Evolutionary conservation across 441 rosid genomes (phyloP).

Genomic region (Adansonia gregorii): DNA sequence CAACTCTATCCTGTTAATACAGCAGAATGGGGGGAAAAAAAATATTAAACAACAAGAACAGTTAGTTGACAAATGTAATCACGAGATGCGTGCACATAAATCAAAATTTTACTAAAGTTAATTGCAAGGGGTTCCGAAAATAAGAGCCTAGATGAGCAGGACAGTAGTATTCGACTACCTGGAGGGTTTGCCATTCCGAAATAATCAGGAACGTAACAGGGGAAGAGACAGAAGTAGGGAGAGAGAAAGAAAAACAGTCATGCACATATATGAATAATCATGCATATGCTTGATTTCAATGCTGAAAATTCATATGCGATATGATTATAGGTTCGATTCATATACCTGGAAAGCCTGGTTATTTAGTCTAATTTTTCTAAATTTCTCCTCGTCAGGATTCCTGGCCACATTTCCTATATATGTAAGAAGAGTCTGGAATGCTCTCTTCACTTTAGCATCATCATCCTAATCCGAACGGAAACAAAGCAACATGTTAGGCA

Average conservation of each 20-base stretch:
- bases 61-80: not conserved
- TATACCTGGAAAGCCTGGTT: slow-evolving; percentile 89
- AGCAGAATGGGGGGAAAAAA: no score
- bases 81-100: not conserved
- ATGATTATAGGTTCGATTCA: not conserved
- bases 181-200: not conserved
- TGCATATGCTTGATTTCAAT: not conserved
- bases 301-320: not conserved
- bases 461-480: slow-evolving; percentile 58
- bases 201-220: not conserved
- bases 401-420: slow-evolving; percentile 89
- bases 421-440: slow-evolving; percentile 89
- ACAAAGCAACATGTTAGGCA: not conserved
- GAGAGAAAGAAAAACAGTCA: slow-evolving; percentile 2
- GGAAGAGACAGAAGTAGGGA: not conserved
- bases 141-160: not conserved
- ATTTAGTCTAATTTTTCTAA: slow-evolving; percentile 82
- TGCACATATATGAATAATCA: not conserved
- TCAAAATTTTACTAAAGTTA: not conserved
- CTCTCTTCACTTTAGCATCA: slow-evolving; percentile 90
- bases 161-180: not conserved
- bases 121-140: not conserved
- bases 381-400: slow-evolving; percentile 92
- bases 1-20: slow-evolving; percentile 83
- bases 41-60: not conserved